Conservation (phyloP, 805 yeast genomes). For the Lipomyces lipofer region DNA sequence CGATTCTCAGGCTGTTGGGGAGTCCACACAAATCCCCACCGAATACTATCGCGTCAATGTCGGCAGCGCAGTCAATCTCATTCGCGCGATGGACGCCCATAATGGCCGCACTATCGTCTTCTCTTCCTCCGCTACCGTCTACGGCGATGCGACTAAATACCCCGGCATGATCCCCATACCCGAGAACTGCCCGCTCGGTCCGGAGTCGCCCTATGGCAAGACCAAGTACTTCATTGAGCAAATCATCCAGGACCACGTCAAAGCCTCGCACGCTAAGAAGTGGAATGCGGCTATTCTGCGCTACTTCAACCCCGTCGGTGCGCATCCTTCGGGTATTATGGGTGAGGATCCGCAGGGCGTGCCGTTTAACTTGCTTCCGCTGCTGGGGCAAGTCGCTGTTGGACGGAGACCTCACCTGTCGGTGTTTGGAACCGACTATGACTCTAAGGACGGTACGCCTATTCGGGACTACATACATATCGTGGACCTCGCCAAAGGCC, state of each 20-base stretch:
- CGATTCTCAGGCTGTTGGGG: constrained; percentile 86
- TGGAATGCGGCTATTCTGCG: constrained; percentile 67
- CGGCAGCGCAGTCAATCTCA: constrained; percentile 59
- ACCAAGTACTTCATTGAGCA: constrained; percentile 69
- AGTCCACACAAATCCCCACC: constrained; percentile 66
- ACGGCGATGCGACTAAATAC: constrained; percentile 76
- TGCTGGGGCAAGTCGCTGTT: constrained; percentile 73
- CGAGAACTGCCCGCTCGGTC: constrained; percentile 71
- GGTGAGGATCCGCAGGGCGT: constrained; percentile 81
- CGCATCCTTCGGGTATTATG: constrained; percentile 77
- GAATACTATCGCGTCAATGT: constrained; percentile 69
- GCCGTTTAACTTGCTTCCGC: constrained; percentile 75
- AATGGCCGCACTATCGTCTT: constrained; percentile 62
- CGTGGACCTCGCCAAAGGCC: constrained; percentile 78
- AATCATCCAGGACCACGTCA: constrained; percentile 54
- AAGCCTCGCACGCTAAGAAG: constrained; percentile 40
- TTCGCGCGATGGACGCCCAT: constrained; percentile 53
- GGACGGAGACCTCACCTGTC: constrained; percentile 64
- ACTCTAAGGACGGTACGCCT: constrained; percentile 73
- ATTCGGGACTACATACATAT: constrained; percentile 80
- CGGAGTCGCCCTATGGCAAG: constrained; percentile 75
- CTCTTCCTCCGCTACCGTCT: constrained; percentile 79
- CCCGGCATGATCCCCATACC: constrained; percentile 75
- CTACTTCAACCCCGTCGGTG: constrained; percentile 83
- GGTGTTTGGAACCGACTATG: constrained; percentile 73